Base-by-base conservation (phyloP, 208 protist genomes). In the Crithidia mellificae region DNA sequence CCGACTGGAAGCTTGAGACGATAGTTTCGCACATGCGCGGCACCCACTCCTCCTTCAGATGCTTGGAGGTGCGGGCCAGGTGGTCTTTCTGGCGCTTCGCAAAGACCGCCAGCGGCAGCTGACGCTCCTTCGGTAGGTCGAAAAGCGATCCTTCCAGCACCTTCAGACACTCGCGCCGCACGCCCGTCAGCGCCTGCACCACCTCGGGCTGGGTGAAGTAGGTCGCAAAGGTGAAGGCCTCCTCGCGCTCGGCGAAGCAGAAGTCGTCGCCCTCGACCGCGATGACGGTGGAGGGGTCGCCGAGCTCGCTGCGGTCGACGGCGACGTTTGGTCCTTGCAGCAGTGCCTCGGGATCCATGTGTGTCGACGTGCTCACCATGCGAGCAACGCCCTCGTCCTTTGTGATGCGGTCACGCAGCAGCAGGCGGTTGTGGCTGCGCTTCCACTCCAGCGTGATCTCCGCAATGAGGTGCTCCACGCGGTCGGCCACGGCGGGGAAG, bases 151-250 rank as follows among this genome's bases (percentile, higher is more conserved):
- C 85, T 71, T 95, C 90, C 36, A 97, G 77, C 61, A 96, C 92
- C 79, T 88, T 84, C 71, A 96, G 85, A 73, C 93, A 96, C 80
- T 93, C 91, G 15, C 87, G 81, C 7, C 85, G 83, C 39, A 98
- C 91, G 9, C 87, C 88, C 7, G 91, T 94, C 54, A 98, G 68
- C 6, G 94, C 92, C 34, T 84, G 87, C 19, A 98, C 84, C 27
- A 98, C 93, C 75, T 98, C 88, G 3, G 87, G 89, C 77, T 98
- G 92, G 2, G 92, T 98, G 71, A 94, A 98, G 77, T 98, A 98
- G 5, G 94, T 97, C 6, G 88, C 88, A 56, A 98, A 98, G 53
- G 81, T 96, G 64, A 98, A 98, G 55, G 85, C 66, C 20, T 78
- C 70, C 56, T 96, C 87, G 19, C 81, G 77, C 51, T 88, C 88